These are phyloP conservation scores for Ephemerocybe angulata DNA, from an alignment of 768 basidiomycete genomes.

Conservation along the genomic window DNA sequence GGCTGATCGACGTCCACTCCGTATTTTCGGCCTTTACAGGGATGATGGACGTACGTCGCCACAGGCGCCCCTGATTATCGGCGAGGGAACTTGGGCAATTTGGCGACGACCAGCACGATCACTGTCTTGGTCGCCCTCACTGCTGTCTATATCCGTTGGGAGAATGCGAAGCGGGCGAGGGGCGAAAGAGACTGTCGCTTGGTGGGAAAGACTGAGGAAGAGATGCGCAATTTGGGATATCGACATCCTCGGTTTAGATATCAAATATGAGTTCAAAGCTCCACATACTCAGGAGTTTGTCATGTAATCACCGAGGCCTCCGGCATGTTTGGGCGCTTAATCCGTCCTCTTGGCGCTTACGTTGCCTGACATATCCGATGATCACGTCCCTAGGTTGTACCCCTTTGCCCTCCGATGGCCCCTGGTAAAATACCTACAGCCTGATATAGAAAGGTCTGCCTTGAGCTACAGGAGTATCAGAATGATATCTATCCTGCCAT, in stretches of 20 bases:
- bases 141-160: slow-evolving; percentile 34
- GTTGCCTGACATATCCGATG: too few species aligned
- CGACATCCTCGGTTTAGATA: slow-evolving; percentile 45
- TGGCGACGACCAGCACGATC: slow-evolving; percentile 33
- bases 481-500: too few species aligned
- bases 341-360: too few species aligned
- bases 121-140: slow-evolving; percentile 23
- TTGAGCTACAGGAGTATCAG: too few species aligned
- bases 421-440: too few species aligned
- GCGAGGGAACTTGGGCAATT: slow-evolving; percentile 44
- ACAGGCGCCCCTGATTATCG: slow-evolving; percentile 43
- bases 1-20: neutral
- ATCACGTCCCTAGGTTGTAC: too few species aligned
- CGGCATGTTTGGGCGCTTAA: too few species aligned
- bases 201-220: slow-evolving; percentile 33
- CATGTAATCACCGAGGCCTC: too few species aligned
- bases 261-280: slow-evolving; percentile 26
- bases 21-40: slow-evolving; percentile 8
- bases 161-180: slow-evolving; percentile 41
- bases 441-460: too few species aligned
- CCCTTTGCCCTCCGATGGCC: too few species aligned
- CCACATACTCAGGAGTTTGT: too few species aligned
- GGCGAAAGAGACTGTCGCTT: slow-evolving; percentile 41
- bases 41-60: slow-evolving; percentile 48
- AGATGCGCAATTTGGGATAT: slow-evolving; percentile 40